Base-by-base conservation (phyloP, 352 stramenopile species). In the Phytophthora citrophthora region DNA sequence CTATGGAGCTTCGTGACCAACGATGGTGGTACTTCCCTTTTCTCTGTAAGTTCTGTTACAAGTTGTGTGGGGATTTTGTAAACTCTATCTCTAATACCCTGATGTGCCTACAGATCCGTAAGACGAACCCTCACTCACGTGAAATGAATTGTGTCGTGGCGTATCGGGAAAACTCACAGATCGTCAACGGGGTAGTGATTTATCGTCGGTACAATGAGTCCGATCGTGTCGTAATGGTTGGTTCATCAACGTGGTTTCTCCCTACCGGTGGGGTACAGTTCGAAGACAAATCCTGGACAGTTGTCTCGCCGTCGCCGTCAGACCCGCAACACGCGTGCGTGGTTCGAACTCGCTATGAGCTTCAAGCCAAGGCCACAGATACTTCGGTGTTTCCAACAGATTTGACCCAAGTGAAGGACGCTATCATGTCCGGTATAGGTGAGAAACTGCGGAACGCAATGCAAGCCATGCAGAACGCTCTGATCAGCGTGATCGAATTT, bases 61-160 rank as follows among this genome's bases (percentile, higher is more conserved):
- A 20, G 23, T 32, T 49, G 13, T n/a, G n/a, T 26, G 23, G 36
- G 5, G 5, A 6, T 9, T 31, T 18, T 23, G 12, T 29, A 7
- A 29, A 13, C 5, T 34, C 12, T 56, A n/a, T 34, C 9, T 13
- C 29, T 34, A 34, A 34, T 10, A 10, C n/a, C n/a, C n/a, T n/a
- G n/a, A n/a, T n/a, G n/a, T n/a, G n/a, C n/a, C n/a, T n/a, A n/a
- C 23, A 57, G 56, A 36, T 64, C 27, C 40, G 18, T 13, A 57
- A 56, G 47, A 24, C 8, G 9, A 51, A 57, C 29, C 34, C 26
- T 2, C 51, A 70, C 26, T 47, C 50, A 11, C 36, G 31, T 15
- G 62, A 70, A 11, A 70, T 65, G 62, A 70, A 59, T 31, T 61
- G 52, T 26, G 15, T 70, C 20, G 58, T 31, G 20, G 57, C 16